These are phyloP conservation scores for Phytophthora sp. DNA, from an alignment of 352 stramenopile genomes.

Conservation along the genomic window DNA sequence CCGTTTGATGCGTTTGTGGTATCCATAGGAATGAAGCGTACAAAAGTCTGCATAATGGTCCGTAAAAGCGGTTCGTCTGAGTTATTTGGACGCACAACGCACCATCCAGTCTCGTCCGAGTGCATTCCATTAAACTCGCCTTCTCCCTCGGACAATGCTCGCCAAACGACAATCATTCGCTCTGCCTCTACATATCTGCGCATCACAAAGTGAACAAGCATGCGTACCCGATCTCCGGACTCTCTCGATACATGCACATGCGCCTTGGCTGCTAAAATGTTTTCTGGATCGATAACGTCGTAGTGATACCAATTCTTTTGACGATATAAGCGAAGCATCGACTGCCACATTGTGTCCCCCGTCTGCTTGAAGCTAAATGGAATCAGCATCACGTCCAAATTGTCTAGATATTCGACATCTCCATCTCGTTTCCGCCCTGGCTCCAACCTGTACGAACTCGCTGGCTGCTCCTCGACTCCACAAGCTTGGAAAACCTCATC, in stretches of 20 bases:
- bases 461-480: conserved; percentile 12
- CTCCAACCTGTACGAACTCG: conserved; percentile 11
- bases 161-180: conserved; percentile 62
- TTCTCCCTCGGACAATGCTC: conserved; percentile 45
- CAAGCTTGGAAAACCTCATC: conserved; percentile 31
- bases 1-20: not conserved
- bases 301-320: conserved; percentile 23
- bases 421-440: conserved; percentile 20
- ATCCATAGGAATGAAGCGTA: conserved; percentile 30
- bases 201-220: conserved; percentile 37
- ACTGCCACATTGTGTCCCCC: conserved; percentile 29
- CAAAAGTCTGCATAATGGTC: conserved; percentile 33
- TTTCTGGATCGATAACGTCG: conserved; percentile 26
- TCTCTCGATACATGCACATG: conserved; percentile 21
- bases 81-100: conserved; percentile 38
- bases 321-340: conserved; percentile 22
- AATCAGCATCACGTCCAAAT: conserved; percentile 31
- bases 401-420: conserved; percentile 28
- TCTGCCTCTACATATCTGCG: conserved; percentile 43
- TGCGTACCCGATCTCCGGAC: conserved; percentile 6
- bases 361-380: conserved; percentile 24
- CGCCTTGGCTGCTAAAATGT: conserved; percentile 49
- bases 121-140: conserved; percentile 40
- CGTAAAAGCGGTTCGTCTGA: conserved; percentile 13
- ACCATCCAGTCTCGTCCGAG: conserved; percentile 66